Base-by-base conservation (phyloP, 2,329 filamentous ascomycete genomes). In the Cryphonectria radicalis region DNA sequence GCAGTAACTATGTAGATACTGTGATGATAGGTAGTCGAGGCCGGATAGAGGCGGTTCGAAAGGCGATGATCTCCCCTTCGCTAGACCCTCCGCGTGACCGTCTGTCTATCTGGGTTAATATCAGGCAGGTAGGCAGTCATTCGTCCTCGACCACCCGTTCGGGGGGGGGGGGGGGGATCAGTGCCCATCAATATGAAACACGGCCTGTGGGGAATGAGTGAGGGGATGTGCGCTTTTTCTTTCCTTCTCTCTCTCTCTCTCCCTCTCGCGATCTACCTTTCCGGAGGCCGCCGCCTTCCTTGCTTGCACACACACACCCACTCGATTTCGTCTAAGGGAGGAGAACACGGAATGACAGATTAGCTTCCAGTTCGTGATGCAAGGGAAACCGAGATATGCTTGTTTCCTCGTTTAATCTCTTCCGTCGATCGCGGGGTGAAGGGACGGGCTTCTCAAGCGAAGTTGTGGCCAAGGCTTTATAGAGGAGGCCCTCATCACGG, bases 151-250 rank as follows among this genome's bases (percentile, higher is more conserved):
- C 35, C 59, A n/a, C n/a, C 32, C 40, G 59, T 32, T 40, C 32
- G n/a, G n/a, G n/a, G n/a, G n/a, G n/a, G n/a, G n/a, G n/a, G n/a
- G 35, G 35, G 59, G 35, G 59, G 32, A 62, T 11, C 32, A 10
- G 59, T 35, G 32, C 10, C 59, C 67, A 63, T 68, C 59, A 68
- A 68, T 2, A 68, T 68, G 57, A 68, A 68, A 68, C 46, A n/a
- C 59, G 10, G 53, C 17, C 25, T 59, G 67, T 68, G 67, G 67
- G 28, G 67, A 63, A 40, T 55, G 66, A 43, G n/a, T 7, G 55
- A 19, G 25, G 13, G 55, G 55, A 28, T 32, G 13, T 32, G 55
- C 55, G 28, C 55, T 59, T 14, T 13, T 40, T 28, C 62, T 19
- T 7, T 37, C n/a, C n/a, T n/a, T n/a, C n/a, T n/a, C n/a, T n/a